Base-by-base conservation (phyloP, 2,329 filamentous ascomycete species). In the Dendrostoma leiphaemia region DNA sequence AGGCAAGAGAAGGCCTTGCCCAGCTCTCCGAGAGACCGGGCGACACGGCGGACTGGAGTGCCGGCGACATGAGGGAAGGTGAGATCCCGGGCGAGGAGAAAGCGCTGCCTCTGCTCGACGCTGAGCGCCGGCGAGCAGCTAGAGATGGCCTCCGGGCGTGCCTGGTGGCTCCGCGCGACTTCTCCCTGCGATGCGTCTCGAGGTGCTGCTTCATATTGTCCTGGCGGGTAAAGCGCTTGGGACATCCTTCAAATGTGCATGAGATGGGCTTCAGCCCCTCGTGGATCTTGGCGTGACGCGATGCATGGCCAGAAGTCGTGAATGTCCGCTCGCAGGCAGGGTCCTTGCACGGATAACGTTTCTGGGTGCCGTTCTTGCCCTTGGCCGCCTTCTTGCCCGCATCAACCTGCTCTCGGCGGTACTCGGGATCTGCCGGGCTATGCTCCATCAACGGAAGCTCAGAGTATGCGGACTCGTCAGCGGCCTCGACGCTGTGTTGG, bases 151-250 rank as follows among this genome's bases (percentile, higher is more conserved):
- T 57, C 8, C 63, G 62, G 41, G 41, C 45, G n/a, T 41, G 32
- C 7, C 46, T 38, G n/a, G 64, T 62, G 2, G 74, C 71, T 3
- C 73, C 71, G 26, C 79, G 75, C 29, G 72, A 73, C 71, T 81
- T 82, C 59, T 84, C 80, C 69, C 85, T 85, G 71, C 82, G 86
- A 68, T 92, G 89, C 0, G 88, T 91, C 63, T 89, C 83, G 28
- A 90, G 79, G 64, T 92, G 89, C 72, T 91, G 89, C 77, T 91
- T 90, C 89, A 92, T 92, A 75, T 92, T 92, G 76, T 92, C 89
- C 62, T 87, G 85, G 60, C 89, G 86, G 10, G 88, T 91, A 63
- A 92, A 92, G 64, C 88, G 89, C 73, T 91, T 91, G 45, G 51
- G 40, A 38, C 57, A 59, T 56, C 86, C 86, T 0, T 78, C 73